These are phyloP conservation scores for Cystobasidiaceae sp. DNA, from an alignment of 1,284 basidiomycete species.

Conservation along the genomic window DNA sequence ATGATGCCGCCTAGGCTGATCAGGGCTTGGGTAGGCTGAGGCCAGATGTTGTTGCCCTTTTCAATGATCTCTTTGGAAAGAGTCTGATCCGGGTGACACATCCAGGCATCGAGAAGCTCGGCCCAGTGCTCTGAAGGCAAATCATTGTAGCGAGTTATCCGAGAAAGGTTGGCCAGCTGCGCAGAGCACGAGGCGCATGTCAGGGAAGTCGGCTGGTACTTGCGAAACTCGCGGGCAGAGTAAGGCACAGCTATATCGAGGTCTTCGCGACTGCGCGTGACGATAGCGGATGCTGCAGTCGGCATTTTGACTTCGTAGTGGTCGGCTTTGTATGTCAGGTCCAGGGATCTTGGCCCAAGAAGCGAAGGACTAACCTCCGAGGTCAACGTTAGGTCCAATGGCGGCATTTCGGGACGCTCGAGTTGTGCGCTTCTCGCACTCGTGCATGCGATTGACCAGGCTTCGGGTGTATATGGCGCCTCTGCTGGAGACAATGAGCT, in stretches of 20 bases:
- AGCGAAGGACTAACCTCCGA: slow-evolving; percentile 53
- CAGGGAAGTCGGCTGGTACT: slow-evolving; percentile 56
- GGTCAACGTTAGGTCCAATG: neutral
- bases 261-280: slow-evolving; percentile 42
- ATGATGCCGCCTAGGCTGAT: slow-evolving; percentile 81
- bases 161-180: slow-evolving; percentile 32
- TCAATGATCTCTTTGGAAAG: slow-evolving; percentile 63
- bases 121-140: slow-evolving; percentile 94
- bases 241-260: slow-evolving; percentile 41
- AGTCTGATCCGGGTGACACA: slow-evolving; percentile 86
- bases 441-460: neutral
- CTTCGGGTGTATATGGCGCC: neutral
- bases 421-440: slow-evolving; percentile 6
- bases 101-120: slow-evolving; percentile 94
- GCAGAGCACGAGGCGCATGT: slow-evolving; percentile 60
- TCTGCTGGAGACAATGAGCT: neutral
- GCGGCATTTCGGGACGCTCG: neutral
- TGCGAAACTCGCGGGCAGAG: slow-evolving; percentile 35
- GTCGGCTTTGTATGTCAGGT: slow-evolving; percentile 42
- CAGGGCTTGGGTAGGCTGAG: slow-evolving; percentile 61
- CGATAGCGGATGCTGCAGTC: slow-evolving; percentile 38
- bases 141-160: slow-evolving; percentile 59
- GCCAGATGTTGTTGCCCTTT: slow-evolving; percentile 73
- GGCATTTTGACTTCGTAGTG: slow-evolving; percentile 67
- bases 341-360: slow-evolving; percentile 55